A percentile compares a stretch with the other conserved stretches of the same genome.
Conservation (phyloP, 169 alveolate genomes). For the Eimeria falciformis region DNA sequence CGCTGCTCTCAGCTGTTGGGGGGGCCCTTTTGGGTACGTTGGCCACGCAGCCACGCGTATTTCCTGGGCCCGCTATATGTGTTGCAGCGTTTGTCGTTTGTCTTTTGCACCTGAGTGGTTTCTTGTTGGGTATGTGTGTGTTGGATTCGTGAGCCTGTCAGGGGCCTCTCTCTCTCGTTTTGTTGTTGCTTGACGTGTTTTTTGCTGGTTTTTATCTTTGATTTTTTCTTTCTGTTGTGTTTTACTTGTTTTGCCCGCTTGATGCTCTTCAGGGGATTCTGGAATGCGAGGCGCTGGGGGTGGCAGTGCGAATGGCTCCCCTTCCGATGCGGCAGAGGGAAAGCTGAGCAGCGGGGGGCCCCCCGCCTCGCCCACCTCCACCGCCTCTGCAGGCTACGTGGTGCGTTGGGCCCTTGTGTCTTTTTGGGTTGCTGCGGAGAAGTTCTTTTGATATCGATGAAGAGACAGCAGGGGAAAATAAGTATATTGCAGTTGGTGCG, state of each 20-base stretch:
- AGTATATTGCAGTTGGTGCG: too few relatives aligned
- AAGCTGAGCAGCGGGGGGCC: conserved; percentile 13
- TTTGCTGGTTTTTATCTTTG: too few relatives aligned
- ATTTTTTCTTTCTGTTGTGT: not conserved
- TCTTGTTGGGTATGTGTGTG: too few relatives aligned
- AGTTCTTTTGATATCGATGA: not conserved
- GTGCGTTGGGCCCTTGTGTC: not conserved
- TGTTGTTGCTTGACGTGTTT: not conserved
- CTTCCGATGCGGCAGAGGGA: conserved; percentile 7
- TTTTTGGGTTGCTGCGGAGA: not conserved
- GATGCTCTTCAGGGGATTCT: conserved; percentile 10
- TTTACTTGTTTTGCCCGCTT: too few relatives aligned
- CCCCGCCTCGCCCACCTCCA: not conserved
- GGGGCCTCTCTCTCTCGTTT: too few relatives aligned
- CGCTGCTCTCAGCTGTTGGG: conserved; percentile 71
- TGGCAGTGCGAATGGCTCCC: not conserved
- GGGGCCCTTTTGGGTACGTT: conserved; percentile 53
- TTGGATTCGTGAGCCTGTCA: too few relatives aligned
- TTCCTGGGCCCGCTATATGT: not conserved
- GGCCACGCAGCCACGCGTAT: not conserved
- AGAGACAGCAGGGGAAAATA: too few relatives aligned
- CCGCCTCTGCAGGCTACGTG: conserved; percentile 8
- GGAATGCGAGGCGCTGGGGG: conserved; percentile 15
- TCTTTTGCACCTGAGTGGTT: too few relatives aligned
- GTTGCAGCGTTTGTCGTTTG: not conserved